Evolutionary conservation across 306 rosid genomes (phyloP), one percentile per base, ranked within the genome.

Genomic region (Castanospermum australe): DNA sequence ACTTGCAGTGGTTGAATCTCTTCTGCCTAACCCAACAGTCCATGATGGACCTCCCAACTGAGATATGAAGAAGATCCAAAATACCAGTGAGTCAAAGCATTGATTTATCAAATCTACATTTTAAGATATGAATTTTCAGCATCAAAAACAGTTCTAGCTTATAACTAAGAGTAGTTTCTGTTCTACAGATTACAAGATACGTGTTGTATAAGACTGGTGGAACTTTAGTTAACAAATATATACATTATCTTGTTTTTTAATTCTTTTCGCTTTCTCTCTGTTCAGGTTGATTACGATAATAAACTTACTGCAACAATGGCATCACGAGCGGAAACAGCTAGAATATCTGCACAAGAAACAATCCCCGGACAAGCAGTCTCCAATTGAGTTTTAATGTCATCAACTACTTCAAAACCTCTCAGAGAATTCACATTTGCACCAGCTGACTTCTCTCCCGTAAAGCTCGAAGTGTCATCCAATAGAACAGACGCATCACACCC

Each of bases 31-130:
- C 67, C 44, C 84, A 64, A 85, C 91, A 6, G 69, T 77, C 92
- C 92, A 90, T 28, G 87, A 81, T 76, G 91, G 88, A 45, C 95
- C 95, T 8, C 89, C 92, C 72, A 88, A 42, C 91, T 90, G 84
- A 78, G 17, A 55, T 50, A 28, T 28, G 0, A 35, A 4, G 5
- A 18, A 21, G 0, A 35, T 6, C 50, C 2, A 15, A 21, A 2
- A 13, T n/a, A 22, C 45, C 36, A 38, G 13, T 79, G 32, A 69
- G 5, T 73, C 56, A 15, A 52, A 71, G n/a, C 33, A 10, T 12
- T 24, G 12, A 15, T 56, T 3, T 11, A 56, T 56, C 5, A 24
- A 0, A 13, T 24, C 33, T 4, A 0, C 63, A 3, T 11, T 11
- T 22, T 24, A 56, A 25, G 14, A 59, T 59, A 50, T 50, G 56